These are phyloP conservation scores for Paecilomyces sp. DNA, from an alignment of 2,329 filamentous ascomycete species.

Conservation along the genomic window DNA sequence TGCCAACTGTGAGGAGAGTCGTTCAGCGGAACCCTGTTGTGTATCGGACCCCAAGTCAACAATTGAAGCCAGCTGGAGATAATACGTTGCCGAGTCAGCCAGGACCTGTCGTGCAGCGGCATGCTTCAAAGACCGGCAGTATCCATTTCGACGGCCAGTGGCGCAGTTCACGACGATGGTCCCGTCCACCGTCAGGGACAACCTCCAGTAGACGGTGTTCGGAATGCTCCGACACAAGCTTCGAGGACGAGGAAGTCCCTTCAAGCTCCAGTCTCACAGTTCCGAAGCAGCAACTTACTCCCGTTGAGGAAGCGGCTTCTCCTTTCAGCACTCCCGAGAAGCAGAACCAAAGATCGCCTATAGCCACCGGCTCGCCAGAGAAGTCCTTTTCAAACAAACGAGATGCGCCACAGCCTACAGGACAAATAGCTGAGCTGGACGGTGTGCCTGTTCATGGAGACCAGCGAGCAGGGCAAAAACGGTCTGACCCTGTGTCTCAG, in stretches of 20 bases:
- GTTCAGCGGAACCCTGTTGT: neutral
- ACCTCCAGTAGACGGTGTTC: constrained; percentile 4
- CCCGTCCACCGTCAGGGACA: constrained; percentile 3
- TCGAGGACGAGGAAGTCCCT: constrained; percentile 16
- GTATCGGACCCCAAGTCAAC: neutral
- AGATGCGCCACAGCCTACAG: neutral
- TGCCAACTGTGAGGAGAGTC: neutral
- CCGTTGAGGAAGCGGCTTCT: constrained; percentile 12
- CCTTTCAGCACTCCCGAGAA: neutral
- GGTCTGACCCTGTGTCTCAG: neutral
- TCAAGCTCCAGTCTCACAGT: constrained; percentile 12
- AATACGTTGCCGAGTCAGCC: neutral
- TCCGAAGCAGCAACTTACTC: constrained; percentile 15
- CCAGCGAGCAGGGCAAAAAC: neutral
- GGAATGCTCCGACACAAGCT: constrained; percentile 10
- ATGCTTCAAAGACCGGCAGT: constrained; percentile 8
- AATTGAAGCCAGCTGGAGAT: neutral
- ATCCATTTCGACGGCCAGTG: neutral
- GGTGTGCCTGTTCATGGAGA: neutral
- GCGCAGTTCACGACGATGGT: constrained; percentile 9
- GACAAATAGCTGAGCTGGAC: neutral
- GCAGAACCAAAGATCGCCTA: neutral
- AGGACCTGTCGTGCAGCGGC: neutral
- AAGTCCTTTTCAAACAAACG: neutral
- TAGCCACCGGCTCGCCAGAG: neutral